A percentile compares a stretch with the other conserved stretches of the same genome.
phyloP scores from a whole-genome alignment of 345 rosid species.

The Euclidium syriacum region DNA sequence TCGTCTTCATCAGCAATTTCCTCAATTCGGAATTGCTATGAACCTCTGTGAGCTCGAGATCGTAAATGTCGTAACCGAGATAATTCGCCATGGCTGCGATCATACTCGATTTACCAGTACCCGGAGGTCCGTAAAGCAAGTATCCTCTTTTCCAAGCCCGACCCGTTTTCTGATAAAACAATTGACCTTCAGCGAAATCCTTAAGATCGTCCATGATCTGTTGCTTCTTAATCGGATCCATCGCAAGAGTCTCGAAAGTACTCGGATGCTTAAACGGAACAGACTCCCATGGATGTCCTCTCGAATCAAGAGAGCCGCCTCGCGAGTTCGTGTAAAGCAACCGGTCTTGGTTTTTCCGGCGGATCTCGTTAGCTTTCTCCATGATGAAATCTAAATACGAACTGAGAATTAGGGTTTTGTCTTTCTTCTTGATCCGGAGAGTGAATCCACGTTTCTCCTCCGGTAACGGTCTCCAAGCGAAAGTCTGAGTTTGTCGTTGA shows the following conservation, averaged over 20 bases:
- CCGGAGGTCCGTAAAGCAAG: conserved; percentile 86
- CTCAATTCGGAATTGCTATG: conserved; percentile 82
- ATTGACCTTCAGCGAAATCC: conserved; percentile 58
- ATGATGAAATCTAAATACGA: conserved; percentile 72
- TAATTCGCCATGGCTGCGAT: conserved; percentile 96
- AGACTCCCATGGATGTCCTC: conserved; percentile 97
- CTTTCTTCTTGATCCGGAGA: conserved; percentile 59
- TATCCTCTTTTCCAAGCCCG: conserved; percentile 96
- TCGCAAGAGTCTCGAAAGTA: conserved; percentile 84
- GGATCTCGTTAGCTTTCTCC: conserved; percentile 74
- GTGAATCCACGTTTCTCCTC: conserved; percentile 97
- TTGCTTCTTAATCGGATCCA: conserved; percentile 63
- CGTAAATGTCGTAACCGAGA: conserved; percentile 88
- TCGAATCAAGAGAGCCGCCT: conserved; percentile 81
- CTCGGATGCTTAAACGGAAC: conserved; percentile 95
- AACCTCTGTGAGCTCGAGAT: conserved; percentile 92
- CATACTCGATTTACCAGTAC: conserved; percentile 96
- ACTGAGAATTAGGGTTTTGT: conserved; percentile 51
- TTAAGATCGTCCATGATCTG: conserved; percentile 67
- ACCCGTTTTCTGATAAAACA: conserved; percentile 82
- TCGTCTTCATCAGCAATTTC: conserved; percentile 81
- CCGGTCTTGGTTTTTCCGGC: conserved; percentile 66
- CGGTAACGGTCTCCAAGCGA: conserved; percentile 87
- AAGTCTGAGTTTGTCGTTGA: conserved; percentile 66
- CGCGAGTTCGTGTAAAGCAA: conserved; percentile 74